Evolutionary conservation across 257 asterid genomes (phyloP), one percentile per base, ranked within the genome.

Genomic region (Orobanche coerulescens): DNA sequence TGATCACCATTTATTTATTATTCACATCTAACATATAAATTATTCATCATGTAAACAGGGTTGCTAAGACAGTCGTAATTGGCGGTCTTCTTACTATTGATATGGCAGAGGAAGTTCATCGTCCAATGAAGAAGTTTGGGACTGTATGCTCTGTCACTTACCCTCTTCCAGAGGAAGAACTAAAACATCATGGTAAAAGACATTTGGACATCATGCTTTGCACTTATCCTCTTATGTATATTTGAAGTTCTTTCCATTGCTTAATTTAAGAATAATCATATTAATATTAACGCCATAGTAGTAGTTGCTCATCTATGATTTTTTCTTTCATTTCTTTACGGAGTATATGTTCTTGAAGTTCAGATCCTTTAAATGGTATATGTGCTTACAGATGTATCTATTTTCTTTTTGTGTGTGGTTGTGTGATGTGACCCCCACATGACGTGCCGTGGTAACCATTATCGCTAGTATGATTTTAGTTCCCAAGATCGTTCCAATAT

Each of bases 81-180:
- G 99, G 99, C 30, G 91, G 94, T 67, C 94, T 86, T 70, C 77
- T 80, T 63, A 65, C 66, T 73, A 77, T 55, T 67, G 81, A 78
- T 42, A 86, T 89, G 94, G 94, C 88, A 13, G 82, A 83, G 72
- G 96, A 86, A 67, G 94, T 85, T 77, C 96, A 93, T 69, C 79
- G 68, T 60, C 67, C 56, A 58, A 94, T 92, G 10, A 74, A 62
- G 67, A 73, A 78, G 73, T 71, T 79, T 74, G 99, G 96, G 58
- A 70, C 89, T 10, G 75, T 83, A 25, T 75, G 75, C 62, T 78
- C 95, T 30, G 60, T 89, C 66, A 84, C 82, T 61, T 86, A 84
- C 70, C 99, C 99, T 68, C 88, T 89, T 73, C 90, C 96, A 10
- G 70, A 53, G 51, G 87, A 81, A 70, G 95, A 81, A 64, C 87